Base-by-base conservation (phyloP, 2,329 filamentous ascomycete genomes). In the Helicocarpus griseus region DNA sequence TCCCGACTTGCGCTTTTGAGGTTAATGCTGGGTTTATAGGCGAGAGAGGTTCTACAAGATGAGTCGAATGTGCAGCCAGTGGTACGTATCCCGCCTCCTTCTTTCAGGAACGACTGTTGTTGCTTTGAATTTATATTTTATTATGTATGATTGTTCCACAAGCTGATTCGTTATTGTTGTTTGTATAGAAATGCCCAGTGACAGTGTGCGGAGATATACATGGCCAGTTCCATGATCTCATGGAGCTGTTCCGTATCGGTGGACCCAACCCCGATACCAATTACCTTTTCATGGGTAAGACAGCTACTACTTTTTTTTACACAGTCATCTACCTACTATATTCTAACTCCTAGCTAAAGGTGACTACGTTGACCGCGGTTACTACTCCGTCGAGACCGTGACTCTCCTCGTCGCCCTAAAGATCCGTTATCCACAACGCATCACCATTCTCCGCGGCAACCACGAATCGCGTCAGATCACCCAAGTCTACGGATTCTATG, bases 181-280 rank as follows among this genome's bases (percentile, higher is more conserved):
- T 56, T 33, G 60, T 53, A 51, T 61, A 90, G 86, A 96, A 96
- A 91, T 97, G 91, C 70, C 93, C 93, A 41, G 93, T 97, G 60
- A 98, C 93, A 52, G 93, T 98, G 56, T 97, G 93, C 71, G 93
- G 93, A 69, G 93, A 98, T 73, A 98, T 98, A 69, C 93, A 98
- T 73, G 93, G 93, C 60, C 93, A 98, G 73, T 97, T 97, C 71
- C 91, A 97, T 72, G 93, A 98, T 68, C 75, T 98, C 71, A 97
- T 98, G 89, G 93, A 98, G 75, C 82, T 98, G 50, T 98, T 98
- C 81, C 94, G 95, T 76, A 97, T 98, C 70, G 93, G 93, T 61
- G 93, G 93, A 50, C 89, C 90, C 55, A 96, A 95, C 68, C 93
- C 93, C 60, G 93, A 98, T 72, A 97, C 93, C 67, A 97, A 97